Base-by-base conservation (phyloP, 352 stramenopile genomes). In the Phytophthora citricola region DNA sequence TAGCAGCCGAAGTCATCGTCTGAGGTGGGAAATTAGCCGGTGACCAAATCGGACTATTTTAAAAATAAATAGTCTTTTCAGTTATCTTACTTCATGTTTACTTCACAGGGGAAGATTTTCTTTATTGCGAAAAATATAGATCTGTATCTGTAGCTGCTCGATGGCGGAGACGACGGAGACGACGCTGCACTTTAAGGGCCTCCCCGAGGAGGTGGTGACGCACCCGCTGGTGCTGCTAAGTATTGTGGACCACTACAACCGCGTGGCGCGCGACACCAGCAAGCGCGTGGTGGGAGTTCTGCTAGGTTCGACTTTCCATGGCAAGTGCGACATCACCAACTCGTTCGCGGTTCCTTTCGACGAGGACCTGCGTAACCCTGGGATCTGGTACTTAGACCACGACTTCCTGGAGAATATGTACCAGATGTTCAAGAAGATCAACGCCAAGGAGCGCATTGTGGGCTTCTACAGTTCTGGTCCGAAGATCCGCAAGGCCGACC, bases 351-450 rank as follows among this genome's bases (percentile, higher is more conserved):
- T 99, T 58, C 98, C 98, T 5, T 99, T 99, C 73, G 98, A 99
- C 70, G 98, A 99, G 83, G 97, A 99, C 73, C 76, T 96, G 47
- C 95, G 96, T 55, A 99, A 99, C 81, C 92, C 93, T 36, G 84
- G 82, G 20, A 98, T 99, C 51, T 99, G 98, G 94, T 99, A 99
- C 81, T 81, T 99, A 41, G 98, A 99, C 87, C 97, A 99, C 81
- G 98, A 99, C 83, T 99, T 98, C 71, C 79, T 99, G 39, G 97
- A 99, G 75, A 99, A 86, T 73, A 99, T 99, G 97, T 96, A 91
- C 64, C 66, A 75, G 51, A 98, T 98, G 92, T 98, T 97, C 75
- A 97, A 95, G 79, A 98, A 98, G 78, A 96, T 98, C 59, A 97
- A 95, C 63, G 88, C 97, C 60, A 99, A 99, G 80, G 98, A 99